These are phyloP conservation scores for Fusarium clavum DNA, from an alignment of 2,329 filamentous ascomycete species.

Conservation along the genomic window DNA sequence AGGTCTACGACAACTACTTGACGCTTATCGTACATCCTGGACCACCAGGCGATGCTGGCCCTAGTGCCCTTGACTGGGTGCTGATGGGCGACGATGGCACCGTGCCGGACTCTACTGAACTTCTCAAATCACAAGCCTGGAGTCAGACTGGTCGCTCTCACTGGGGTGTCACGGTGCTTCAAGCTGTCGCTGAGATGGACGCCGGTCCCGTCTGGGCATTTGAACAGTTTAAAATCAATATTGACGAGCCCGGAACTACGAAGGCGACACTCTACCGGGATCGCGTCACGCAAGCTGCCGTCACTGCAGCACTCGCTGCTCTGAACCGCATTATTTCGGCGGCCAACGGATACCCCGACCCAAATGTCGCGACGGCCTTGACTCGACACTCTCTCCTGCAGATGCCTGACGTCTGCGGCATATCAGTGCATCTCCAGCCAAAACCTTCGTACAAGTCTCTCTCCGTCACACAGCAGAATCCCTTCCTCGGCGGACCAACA, in stretches of 20 bases:
- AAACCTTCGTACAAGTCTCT: neutral
- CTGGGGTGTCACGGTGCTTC: constrained; percentile 35
- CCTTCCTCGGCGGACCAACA: constrained; percentile 12
- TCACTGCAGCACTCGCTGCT: constrained; percentile 20
- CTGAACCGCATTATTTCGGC: constrained; percentile 10
- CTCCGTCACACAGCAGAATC: constrained; percentile 13
- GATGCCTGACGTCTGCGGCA: neutral
- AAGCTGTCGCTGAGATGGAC: constrained; percentile 34
- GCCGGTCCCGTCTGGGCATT: constrained; percentile 36
- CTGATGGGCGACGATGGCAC: constrained; percentile 33
- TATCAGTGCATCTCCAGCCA: constrained; percentile 8
- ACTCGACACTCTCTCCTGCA: neutral
- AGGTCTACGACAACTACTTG: constrained; percentile 23
- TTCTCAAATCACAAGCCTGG: constrained; percentile 26
- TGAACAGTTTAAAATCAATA: constrained; percentile 31
- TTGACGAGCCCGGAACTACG: constrained; percentile 19
- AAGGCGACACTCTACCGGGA: constrained; percentile 32
- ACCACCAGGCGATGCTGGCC: constrained; percentile 31
- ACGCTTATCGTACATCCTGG: constrained; percentile 33
- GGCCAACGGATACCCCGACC: neutral
- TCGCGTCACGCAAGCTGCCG: constrained; percentile 18
- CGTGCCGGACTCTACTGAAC: constrained; percentile 6
- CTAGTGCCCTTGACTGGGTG: constrained; percentile 33
- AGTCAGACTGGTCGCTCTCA: constrained; percentile 24
- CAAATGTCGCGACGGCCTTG: neutral